Base-by-base conservation (phyloP, 2,329 filamentous ascomycete genomes). In the Rachicladosporium sp. region DNA sequence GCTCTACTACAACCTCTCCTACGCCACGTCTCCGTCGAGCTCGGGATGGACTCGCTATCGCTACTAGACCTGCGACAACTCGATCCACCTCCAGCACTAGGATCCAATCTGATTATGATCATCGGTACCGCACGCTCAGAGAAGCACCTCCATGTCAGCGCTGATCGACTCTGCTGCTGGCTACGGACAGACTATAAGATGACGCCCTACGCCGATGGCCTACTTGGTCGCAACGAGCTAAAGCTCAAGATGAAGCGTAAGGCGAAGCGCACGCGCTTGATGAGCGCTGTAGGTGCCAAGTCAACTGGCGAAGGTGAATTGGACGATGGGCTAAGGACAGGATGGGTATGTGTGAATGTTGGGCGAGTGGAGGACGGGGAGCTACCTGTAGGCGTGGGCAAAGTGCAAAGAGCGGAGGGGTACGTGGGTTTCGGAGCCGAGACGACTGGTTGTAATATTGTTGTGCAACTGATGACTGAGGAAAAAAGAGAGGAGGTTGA, bases 301-400 rank as follows among this genome's bases (percentile, higher is more conserved):
- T 48, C 62, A 6, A 68, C 75, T 4, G 74, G 75, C 8, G 69
- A 70, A 7, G 74, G 75, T 9, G 70, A 71, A 10, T 66, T 72
- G 1, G 88, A 94, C 50, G 85, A 95, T 54, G 89, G 88, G 2
- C 83, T 94, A 38, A 80, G 82, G 9, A 95, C 89, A 1, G 88
- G 87, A 7, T 98, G 91, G 91, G 82, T 98, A 12, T 98, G 91
- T 61, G 83, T 96, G 44, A 93, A 94, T 56, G 73, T 91, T 7
- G 85, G 84, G 4, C 74, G 74, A 10, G 70, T 86, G 1, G 74
- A 80, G 33, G 85, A 84, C 4, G 76, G 75, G 6, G 70, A 85
- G 2, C 72, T 80, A 31, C 71, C 73, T 13, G 66, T 70, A 10
- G 41, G 46, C 31, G 45, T 50, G 31, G 50, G 58, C 4, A 50